phyloP scores from a whole-genome alignment of 805 yeast genomes.

The Kluyveromyces dobzhanskii region DNA sequence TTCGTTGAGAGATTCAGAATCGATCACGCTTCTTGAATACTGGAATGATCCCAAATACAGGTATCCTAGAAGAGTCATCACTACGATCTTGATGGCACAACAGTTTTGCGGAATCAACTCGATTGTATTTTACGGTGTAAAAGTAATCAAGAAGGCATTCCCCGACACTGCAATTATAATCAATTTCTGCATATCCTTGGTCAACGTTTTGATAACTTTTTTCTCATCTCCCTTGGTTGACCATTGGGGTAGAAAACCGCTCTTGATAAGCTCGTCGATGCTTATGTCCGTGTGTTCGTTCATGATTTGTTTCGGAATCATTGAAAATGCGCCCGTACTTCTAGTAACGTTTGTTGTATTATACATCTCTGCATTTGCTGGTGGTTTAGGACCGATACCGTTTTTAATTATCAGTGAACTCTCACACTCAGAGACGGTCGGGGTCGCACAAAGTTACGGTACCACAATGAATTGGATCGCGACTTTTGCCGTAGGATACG shows the following conservation, averaged over 20 bases:
- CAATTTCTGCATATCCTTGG: constrained; percentile 67
- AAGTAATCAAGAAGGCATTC: constrained; percentile 60
- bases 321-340: constrained; percentile 35
- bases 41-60: constrained; percentile 42
- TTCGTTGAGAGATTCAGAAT: constrained; percentile 4
- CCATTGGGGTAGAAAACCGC: constrained; percentile 61
- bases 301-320: constrained; percentile 59
- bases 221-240: constrained; percentile 72
- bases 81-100: constrained; percentile 71
- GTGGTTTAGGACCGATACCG: constrained; percentile 95
- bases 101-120: constrained; percentile 92
- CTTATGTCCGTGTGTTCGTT: constrained; percentile 62
- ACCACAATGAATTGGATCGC: constrained; percentile 87
- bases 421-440: constrained; percentile 72
- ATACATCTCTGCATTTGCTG: constrained; percentile 79
- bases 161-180: constrained; percentile 65
- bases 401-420: constrained; percentile 82
- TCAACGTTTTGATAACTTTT: constrained; percentile 69
- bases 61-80: constrained; percentile 56
- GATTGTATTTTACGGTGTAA: constrained; percentile 87
- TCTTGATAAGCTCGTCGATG: constrained; percentile 55
- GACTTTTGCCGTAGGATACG: constrained; percentile 70
- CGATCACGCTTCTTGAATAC: constrained; percentile 35
- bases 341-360: constrained; percentile 58
- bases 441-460: constrained; percentile 88